Percentiles rank a stretch among this genome's conserved stretches.
phyloP scores from a whole-genome alignment of 2,329 filamentous ascomycete genomes.

The Colletotrichum musicola region DNA sequence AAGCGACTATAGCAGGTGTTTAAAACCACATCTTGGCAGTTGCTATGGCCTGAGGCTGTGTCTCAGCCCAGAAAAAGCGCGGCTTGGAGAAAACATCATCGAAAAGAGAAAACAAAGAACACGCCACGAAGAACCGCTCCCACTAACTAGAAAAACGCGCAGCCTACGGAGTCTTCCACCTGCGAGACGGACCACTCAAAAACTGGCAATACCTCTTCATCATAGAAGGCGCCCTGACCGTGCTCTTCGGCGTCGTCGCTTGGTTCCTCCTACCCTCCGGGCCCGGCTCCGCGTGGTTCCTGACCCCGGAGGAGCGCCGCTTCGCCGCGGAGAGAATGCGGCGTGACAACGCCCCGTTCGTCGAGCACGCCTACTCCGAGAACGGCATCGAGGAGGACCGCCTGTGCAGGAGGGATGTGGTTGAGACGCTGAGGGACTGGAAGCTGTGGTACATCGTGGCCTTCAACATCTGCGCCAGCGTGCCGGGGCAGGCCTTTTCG shows the following conservation, averaged over 20 bases:
- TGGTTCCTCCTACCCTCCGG: conserved; percentile 54
- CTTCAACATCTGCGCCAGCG: conserved; percentile 49
- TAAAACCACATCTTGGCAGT: neutral
- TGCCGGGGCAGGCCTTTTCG: conserved; percentile 48
- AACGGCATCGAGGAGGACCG: conserved; percentile 40
- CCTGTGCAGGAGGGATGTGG: conserved; percentile 46
- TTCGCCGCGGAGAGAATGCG: conserved; percentile 51
- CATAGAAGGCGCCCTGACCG: conserved; percentile 56
- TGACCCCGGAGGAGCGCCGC: conserved; percentile 51
- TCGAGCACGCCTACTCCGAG: conserved; percentile 45
- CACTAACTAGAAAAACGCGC: too few relatives aligned
- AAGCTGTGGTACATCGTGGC: conserved; percentile 51
- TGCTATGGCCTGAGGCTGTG: neutral
- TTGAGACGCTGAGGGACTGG: conserved; percentile 51
- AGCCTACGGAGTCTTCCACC: conserved; percentile 56
- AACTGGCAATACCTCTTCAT: conserved; percentile 60
- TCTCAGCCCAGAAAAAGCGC: neutral
- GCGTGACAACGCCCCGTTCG: conserved; percentile 48
- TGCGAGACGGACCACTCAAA: conserved; percentile 47
- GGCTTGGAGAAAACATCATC: neutral
- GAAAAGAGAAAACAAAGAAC: neutral
- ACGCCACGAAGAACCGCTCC: neutral
- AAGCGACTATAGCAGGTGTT: too few relatives aligned
- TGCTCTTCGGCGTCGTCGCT: conserved; percentile 52
- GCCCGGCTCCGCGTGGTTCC: conserved; percentile 53